phyloP scores from a whole-genome alignment of 371 early-diverging fungal genomes.

The Rhizomucor miehei region DNA sequence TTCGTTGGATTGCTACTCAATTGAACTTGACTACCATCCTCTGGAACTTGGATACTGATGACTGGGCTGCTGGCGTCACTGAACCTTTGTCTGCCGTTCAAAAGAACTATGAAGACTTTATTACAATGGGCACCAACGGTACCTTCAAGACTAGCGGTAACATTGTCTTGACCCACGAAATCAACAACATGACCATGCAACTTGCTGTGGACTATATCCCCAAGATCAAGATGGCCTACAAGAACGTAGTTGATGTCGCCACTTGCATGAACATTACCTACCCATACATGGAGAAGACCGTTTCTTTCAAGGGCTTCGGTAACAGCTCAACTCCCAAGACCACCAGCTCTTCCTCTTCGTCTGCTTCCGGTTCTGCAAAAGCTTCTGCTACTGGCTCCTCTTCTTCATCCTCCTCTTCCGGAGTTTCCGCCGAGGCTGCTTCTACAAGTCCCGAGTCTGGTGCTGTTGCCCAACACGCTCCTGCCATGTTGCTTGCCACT shows the following conservation, averaged over 20 bases:
- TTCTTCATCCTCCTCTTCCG: not conserved
- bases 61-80: constrained; percentile 52
- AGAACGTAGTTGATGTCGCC: constrained; percentile 49
- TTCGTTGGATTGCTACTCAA: constrained; percentile 58
- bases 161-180: constrained; percentile 55
- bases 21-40: constrained; percentile 49
- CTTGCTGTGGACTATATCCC: constrained; percentile 47
- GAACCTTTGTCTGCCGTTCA: constrained; percentile 32
- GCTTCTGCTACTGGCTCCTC: not conserved
- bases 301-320: constrained; percentile 26
- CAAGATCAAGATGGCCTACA: constrained; percentile 40
- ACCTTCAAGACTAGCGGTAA: constrained; percentile 37
- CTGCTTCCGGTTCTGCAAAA: not conserved
- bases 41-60: constrained; percentile 55
- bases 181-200: constrained; percentile 50
- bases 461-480: not conserved
- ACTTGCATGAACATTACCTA: constrained; percentile 54
- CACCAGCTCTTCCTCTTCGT: not conserved
- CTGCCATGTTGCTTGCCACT: not conserved
- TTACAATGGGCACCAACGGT: constrained; percentile 47
- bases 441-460: not conserved
- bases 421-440: not conserved
- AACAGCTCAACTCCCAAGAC: constrained; percentile 4
- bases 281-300: constrained; percentile 45
- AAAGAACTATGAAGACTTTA: constrained; percentile 37